These are phyloP conservation scores for Poronia punctata DNA, from an alignment of 495 filamentous ascomycete genomes.

Conservation along the genomic window DNA sequence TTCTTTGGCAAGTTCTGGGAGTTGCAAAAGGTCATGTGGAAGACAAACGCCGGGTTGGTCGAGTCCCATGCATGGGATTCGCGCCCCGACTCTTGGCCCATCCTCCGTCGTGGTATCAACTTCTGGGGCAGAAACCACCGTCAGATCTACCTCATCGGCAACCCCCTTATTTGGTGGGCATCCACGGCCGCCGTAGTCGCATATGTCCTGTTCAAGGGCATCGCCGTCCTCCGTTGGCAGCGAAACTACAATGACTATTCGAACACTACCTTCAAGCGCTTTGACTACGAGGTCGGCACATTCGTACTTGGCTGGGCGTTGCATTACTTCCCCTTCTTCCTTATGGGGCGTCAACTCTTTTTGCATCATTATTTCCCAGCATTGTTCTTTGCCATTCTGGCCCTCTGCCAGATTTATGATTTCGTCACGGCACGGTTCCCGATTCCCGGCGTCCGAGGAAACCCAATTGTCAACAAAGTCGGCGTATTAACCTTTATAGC, in stretches of 20 bases:
- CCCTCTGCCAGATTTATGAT: slow-evolving; percentile 82
- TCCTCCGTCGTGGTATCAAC: slow-evolving; percentile 92
- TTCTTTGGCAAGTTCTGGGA: slow-evolving; percentile 99
- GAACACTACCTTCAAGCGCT: slow-evolving; percentile 77
- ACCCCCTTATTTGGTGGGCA: slow-evolving; percentile 92
- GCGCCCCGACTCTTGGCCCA: slow-evolving; percentile 86
- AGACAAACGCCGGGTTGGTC: slow-evolving; percentile 89
- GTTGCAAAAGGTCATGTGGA: slow-evolving; percentile 99
- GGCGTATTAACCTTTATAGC: slow-evolving; percentile 64
- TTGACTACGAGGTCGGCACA: slow-evolving; percentile 93
- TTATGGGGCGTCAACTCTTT: slow-evolving; percentile 97
- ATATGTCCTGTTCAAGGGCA: slow-evolving; percentile 76
- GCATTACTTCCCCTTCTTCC: slow-evolving; percentile 95
- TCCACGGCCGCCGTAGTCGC: slow-evolving; percentile 73
- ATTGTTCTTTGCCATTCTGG: slow-evolving; percentile 87
- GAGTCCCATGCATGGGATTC: slow-evolving; percentile 99
- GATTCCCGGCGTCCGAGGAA: slow-evolving; percentile 59
- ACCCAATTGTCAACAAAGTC: slow-evolving; percentile 64
- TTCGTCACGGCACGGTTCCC: slow-evolving; percentile 65
- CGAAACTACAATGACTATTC: slow-evolving; percentile 82
- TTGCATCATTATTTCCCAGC: slow-evolving; percentile 96
- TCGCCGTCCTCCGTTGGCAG: slow-evolving; percentile 90
- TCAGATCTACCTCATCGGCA: slow-evolving; percentile 94
- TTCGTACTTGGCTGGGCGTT: slow-evolving; percentile 89
- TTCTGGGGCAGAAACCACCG: slow-evolving; percentile 95